Evolutionary conservation across 2,329 filamentous ascomycete genomes (phyloP).

Genomic region (Gnomoniopsis sp.): DNA sequence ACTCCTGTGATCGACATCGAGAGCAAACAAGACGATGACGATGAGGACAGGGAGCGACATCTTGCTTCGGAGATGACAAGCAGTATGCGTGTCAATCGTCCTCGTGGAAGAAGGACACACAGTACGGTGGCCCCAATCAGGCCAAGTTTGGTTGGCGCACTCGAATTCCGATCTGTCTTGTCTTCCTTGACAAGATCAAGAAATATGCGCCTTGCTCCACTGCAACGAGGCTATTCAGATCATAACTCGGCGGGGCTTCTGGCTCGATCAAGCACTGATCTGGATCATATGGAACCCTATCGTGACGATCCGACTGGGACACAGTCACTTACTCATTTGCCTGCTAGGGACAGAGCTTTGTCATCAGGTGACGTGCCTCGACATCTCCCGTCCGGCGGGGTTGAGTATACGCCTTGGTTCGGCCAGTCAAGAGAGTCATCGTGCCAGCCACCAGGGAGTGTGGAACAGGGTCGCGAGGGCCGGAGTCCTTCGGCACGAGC

Average conservation of each 20-base stretch:
- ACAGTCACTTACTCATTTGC: constrained; percentile 6
- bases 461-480: not conserved
- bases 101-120: constrained; percentile 61
- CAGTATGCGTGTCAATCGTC: constrained; percentile 85
- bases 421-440: not conserved
- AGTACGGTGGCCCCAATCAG: constrained; percentile 81
- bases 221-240: constrained; percentile 69
- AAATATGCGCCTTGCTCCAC: constrained; percentile 67
- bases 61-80: constrained; percentile 80
- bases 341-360: constrained; percentile 37
- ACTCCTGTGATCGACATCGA: constrained; percentile 44
- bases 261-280: constrained; percentile 9
- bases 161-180: constrained; percentile 90
- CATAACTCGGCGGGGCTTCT: constrained; percentile 35
- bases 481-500: not conserved
- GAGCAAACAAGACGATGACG: constrained; percentile 30
- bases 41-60: constrained; percentile 56
- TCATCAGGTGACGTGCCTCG: constrained; percentile 43
- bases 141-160: constrained; percentile 85
- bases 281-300: constrained; percentile 1
- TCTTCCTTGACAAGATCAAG: constrained; percentile 81
- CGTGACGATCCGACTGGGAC: constrained; percentile 9
- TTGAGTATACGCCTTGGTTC: not conserved
- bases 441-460: not conserved
- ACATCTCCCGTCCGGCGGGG: constrained; percentile 24